phyloP scores from a whole-genome alignment of 176 grass and related monocot genomes.

The Metroxylon sagu region DNA sequence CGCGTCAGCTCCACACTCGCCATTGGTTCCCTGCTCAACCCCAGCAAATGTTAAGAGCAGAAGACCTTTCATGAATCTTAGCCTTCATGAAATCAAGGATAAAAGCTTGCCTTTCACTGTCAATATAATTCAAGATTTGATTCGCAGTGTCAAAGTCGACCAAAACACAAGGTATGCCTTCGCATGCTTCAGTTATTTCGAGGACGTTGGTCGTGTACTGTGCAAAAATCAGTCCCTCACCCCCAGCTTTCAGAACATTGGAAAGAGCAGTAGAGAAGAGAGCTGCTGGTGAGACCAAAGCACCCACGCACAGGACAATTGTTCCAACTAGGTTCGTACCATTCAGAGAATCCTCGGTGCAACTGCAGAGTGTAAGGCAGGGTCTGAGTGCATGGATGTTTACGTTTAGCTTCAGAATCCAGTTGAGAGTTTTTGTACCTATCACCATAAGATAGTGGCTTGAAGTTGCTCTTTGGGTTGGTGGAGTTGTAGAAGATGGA shows the following conservation, averaged over 20 bases:
- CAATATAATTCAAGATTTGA: not conserved
- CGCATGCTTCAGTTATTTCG: not conserved
- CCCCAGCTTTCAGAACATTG: conserved; percentile 1
- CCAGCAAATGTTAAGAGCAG: no score
- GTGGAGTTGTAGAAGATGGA: conserved; percentile 5
- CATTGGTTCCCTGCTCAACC: not conserved
- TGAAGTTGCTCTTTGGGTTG: not conserved
- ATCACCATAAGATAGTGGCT: not conserved
- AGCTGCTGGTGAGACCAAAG: not conserved
- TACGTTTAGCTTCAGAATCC: no score
- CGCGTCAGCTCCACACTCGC: not conserved
- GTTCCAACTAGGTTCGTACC: not conserved
- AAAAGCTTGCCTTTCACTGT: not conserved
- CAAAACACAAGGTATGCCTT: conserved; percentile 6
- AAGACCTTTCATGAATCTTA: no score
- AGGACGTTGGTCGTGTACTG: conserved; percentile 10
- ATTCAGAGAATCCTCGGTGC: conserved; percentile 4
- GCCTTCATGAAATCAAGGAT: no score
- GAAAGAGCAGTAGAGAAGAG: not conserved
- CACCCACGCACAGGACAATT: conserved; percentile 3
- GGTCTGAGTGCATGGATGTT: no score
- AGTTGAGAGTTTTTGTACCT: not conserved
- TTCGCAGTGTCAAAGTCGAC: conserved; percentile 1
- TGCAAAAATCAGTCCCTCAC: conserved; percentile 4
- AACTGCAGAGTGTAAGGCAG: conserved; percentile 4